These are phyloP conservation scores for Boletellus sp. DNA, from an alignment of 768 basidiomycete species.

Conservation along the genomic window DNA sequence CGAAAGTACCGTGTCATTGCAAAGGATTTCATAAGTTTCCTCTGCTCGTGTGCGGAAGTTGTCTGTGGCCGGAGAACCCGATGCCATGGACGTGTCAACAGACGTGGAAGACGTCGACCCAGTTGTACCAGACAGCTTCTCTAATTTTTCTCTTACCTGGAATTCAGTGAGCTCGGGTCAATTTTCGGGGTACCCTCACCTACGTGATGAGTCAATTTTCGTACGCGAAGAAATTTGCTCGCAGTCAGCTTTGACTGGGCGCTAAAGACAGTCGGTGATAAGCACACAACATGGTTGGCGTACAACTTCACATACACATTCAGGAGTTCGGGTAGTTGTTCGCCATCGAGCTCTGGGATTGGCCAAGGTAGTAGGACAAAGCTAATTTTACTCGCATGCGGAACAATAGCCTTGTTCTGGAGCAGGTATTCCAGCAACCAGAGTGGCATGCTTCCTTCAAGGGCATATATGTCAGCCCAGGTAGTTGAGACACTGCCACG, in stretches of 20 bases:
- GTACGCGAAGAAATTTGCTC: conserved; percentile 76
- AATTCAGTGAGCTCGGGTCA: conserved; percentile 5
- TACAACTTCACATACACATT: conserved; percentile 61
- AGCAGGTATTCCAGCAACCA: conserved; percentile 91
- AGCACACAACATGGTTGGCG: background rate
- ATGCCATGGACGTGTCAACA: conserved; percentile 38
- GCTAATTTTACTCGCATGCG: conserved; percentile 71
- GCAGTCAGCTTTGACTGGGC: conserved; percentile 86
- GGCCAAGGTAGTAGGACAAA: conserved; percentile 84
- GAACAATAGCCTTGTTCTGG: conserved; percentile 51
- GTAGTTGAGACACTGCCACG: conserved; percentile 62
- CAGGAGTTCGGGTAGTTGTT: conserved; percentile 74
- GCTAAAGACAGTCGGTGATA: conserved; percentile 30
- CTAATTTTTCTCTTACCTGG: conserved; percentile 82
- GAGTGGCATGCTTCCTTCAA: conserved; percentile 78
- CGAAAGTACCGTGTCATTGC: conserved; percentile 80
- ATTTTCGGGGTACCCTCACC: conserved; percentile 24
- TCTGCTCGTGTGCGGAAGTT: conserved; percentile 43
- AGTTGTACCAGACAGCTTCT: conserved; percentile 44
- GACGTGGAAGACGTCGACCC: conserved; percentile 28
- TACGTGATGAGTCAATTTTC: conserved; percentile 82
- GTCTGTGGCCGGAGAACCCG: conserved; percentile 23
- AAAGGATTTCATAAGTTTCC: conserved; percentile 81
- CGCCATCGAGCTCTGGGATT: conserved; percentile 50
- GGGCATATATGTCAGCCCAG: conserved; percentile 45